Base-by-base conservation (phyloP, 345 rosid genomes). In the Gossypium thurberi region DNA sequence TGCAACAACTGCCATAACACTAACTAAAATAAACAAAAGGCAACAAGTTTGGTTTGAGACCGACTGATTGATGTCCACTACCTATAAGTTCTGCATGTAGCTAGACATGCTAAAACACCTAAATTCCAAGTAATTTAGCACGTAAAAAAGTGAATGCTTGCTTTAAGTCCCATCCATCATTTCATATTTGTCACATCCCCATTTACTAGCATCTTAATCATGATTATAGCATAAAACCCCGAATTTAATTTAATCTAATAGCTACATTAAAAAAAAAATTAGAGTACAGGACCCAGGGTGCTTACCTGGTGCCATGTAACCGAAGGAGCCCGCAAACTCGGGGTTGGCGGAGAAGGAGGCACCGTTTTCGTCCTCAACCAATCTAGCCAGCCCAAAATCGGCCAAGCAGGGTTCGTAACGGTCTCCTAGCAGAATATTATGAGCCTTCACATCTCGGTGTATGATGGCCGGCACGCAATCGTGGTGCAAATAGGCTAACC, bases 281-380 rank as follows among this genome's bases (percentile, higher is more conserved):
- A 26, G 23, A 10, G 11, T 8, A 64, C 2, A 65, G 55, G 40
- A 23, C 70, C 70, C 70, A 66, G 1, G 11, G 69, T 12, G 71
- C 83, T 76, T 74, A 85, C 98, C 98, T 0, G 98, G 98, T 12
- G 98, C 98, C 42, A 94, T 90, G 94, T 94, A 94, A 51, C 98
- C 98, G 17, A 87, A 90, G 47, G 98, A 94, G 25, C 98, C 97
- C 2, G 91, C 98, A 57, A 91, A 77, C 40, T 91, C 86, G 0
- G 91, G 96, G 72, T 74, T 83, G 0, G 79, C 84, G 0, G 88
- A 82, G 64, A 87, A 81, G 0, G 93, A 77, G 42, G 78, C 76
- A 8, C 78, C 76, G 0, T 64, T 80, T 15, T 81, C 87, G 2
- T 85, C 88, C 64, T 86, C 88, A 26, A 91, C 87, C 75, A 87